These are phyloP conservation scores for Kluyveromyces aestuarii DNA, from an alignment of 805 yeast species.

Conservation along the genomic window DNA sequence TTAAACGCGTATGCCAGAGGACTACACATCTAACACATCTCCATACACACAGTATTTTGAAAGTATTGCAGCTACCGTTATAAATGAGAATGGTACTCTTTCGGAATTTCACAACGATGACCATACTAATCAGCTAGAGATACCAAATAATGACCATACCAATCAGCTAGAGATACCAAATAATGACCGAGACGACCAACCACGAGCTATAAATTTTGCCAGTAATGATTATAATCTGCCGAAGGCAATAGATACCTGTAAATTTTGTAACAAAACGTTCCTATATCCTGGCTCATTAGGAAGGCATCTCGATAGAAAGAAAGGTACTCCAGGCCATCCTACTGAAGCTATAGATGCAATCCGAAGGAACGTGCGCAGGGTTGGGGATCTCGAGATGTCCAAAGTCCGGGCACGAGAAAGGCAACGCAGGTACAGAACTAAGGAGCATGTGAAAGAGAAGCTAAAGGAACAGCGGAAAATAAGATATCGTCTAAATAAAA, in stretches of 20 bases:
- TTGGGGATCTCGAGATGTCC: conserved; percentile 39
- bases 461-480: conserved; percentile 36
- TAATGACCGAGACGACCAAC: background rate
- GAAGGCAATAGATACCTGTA: conserved; percentile 24
- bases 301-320: conserved; percentile 47
- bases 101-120: background rate
- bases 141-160: background rate
- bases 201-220: background rate
- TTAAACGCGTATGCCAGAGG: background rate
- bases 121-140: background rate
- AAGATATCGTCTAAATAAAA: conserved; percentile 35
- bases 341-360: conserved; percentile 36
- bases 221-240: background rate
- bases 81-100: background rate
- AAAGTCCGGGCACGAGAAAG: conserved; percentile 32
- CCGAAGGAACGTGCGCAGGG: conserved; percentile 40
- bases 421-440: conserved; percentile 37
- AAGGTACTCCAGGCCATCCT: conserved; percentile 47
- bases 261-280: conserved; percentile 45
- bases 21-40: background rate
- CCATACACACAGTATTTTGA: background rate
- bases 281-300: conserved; percentile 53
- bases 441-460: conserved; percentile 40
- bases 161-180: background rate
- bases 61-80: background rate